phyloP scores from a whole-genome alignment of 2,329 filamentous ascomycete genomes.

The Neofusicoccum sp. region DNA sequence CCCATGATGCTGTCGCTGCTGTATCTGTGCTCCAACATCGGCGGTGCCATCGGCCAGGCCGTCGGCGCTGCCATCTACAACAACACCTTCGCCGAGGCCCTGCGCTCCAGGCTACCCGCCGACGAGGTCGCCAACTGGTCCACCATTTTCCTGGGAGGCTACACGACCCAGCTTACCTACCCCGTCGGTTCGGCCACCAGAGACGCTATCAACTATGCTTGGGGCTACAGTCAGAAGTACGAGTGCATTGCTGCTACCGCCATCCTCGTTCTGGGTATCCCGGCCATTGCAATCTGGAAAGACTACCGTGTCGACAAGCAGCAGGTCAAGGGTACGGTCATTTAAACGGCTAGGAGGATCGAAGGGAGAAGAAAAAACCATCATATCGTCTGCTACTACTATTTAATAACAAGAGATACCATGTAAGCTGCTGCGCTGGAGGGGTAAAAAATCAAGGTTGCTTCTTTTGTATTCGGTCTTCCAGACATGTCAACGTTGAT shows the following conservation, averaged over 20 bases:
- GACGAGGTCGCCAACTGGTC: conserved; percentile 37
- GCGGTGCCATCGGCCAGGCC: conserved; percentile 40
- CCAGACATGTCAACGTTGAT: too few species aligned
- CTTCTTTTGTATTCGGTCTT: too few species aligned
- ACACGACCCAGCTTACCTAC: conserved; percentile 56
- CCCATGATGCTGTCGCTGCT: conserved; percentile 46
- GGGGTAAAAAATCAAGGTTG: too few species aligned
- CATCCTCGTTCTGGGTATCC: conserved; percentile 13
- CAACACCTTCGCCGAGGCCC: conserved; percentile 53
- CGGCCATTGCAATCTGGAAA: conserved; percentile 16
- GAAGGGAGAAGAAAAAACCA: background rate
- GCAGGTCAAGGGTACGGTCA: conserved; percentile 21
- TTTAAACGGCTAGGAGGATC: background rate
- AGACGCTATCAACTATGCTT: conserved; percentile 39
- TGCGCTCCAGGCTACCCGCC: conserved; percentile 48
- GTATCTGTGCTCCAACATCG: conserved; percentile 60
- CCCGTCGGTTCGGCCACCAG: conserved; percentile 50
- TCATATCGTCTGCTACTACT: too few species aligned
- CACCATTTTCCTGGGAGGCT: conserved; percentile 48
- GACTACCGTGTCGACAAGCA: conserved; percentile 16
- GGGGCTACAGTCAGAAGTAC: conserved; percentile 35
- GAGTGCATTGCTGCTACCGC: conserved; percentile 26
- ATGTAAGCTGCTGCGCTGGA: too few species aligned
- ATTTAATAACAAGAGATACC: background rate
- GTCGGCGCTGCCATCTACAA: conserved; percentile 66